Percentiles rank a stretch among this genome's conserved stretches.
Conservation (phyloP, 2,329 filamentous ascomycete genomes). For the Trichoderma hamatum region DNA sequence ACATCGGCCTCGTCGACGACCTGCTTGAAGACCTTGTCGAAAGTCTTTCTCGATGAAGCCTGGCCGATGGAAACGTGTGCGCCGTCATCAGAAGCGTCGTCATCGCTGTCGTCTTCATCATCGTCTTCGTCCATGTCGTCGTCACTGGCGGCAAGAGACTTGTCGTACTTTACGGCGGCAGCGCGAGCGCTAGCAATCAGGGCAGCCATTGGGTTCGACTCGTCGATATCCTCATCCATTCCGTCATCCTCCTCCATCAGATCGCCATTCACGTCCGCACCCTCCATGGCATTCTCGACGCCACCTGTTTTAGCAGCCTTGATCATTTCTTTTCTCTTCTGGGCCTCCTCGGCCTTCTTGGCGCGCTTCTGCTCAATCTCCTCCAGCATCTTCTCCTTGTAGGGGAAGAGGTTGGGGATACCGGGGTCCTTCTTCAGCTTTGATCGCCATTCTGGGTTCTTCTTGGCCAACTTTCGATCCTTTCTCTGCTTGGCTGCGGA, state of each 20-base stretch:
- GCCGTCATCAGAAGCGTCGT: conserved; percentile 58
- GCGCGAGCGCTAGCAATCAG: conserved; percentile 80
- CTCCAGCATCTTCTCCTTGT: conserved; percentile 91
- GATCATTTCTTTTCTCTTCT: conserved; percentile 70
- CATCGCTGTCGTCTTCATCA: conserved; percentile 51
- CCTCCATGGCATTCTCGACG: conserved; percentile 47
- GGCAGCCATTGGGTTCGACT: conserved; percentile 88
- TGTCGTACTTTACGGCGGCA: conserved; percentile 75
- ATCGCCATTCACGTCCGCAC: conserved; percentile 51
- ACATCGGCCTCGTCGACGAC: conserved; percentile 89
- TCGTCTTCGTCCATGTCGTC: conserved; percentile 42
- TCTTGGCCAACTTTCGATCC: conserved; percentile 83
- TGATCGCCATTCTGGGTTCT: conserved; percentile 96
- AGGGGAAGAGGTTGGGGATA: conserved; percentile 95
- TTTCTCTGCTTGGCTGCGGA: conserved; percentile 90
- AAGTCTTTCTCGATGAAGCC: conserved; percentile 76
- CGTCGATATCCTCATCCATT: conserved; percentile 64
- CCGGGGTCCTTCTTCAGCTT: conserved; percentile 97
- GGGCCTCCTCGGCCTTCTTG: conserved; percentile 77
- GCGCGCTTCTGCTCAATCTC: conserved; percentile 90
- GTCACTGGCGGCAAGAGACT: conserved; percentile 62
- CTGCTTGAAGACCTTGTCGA: conserved; percentile 95
- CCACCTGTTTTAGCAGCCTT: conserved; percentile 65
- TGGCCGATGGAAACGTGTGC: conserved; percentile 55
- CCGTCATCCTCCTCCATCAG: conserved; percentile 55